Evolutionary conservation across 1,284 basidiomycete species (phyloP).

Genomic region (Ceratobasidium sp.): DNA sequence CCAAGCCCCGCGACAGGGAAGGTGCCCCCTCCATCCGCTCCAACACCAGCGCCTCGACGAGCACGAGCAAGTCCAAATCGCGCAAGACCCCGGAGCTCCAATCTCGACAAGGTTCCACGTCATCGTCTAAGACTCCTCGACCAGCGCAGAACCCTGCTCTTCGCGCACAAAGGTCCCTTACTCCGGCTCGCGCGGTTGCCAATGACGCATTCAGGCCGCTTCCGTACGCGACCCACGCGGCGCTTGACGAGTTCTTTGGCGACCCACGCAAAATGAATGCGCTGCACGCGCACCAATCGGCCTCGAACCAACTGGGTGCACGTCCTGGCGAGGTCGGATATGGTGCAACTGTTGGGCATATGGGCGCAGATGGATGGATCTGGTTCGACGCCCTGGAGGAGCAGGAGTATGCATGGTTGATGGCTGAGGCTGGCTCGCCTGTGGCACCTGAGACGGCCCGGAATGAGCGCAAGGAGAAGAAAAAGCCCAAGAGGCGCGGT

Average conservation of each 20-base stretch:
- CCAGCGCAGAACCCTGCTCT: slow-evolving; percentile 21
- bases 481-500: slow-evolving; percentile 34
- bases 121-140: slow-evolving; percentile 10
- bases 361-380: slow-evolving; percentile 40
- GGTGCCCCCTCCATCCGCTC: slow-evolving; percentile 28
- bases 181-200: slow-evolving; percentile 22
- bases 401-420: slow-evolving; percentile 44
- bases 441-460: slow-evolving; percentile 16
- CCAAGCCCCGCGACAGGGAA: slow-evolving; percentile 31
- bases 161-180: slow-evolving; percentile 35
- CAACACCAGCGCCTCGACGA: slow-evolving; percentile 30
- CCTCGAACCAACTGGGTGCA: slow-evolving; percentile 35
- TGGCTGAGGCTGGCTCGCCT: slow-evolving; percentile 16
- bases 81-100: slow-evolving; percentile 18
- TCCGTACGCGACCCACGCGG: slow-evolving; percentile 41
- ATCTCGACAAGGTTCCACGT: slow-evolving; percentile 2
- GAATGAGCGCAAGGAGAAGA: slow-evolving; percentile 38
- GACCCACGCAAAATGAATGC: slow-evolving; percentile 45
- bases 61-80: slow-evolving; percentile 41
- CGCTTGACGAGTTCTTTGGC: slow-evolving; percentile 41
- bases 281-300: slow-evolving; percentile 35
- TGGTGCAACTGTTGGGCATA: slow-evolving; percentile 26
- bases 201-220: slow-evolving; percentile 38
- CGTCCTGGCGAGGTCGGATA: slow-evolving; percentile 40
- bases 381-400: slow-evolving; percentile 43